phyloP scores from a whole-genome alignment of 352 stramenopile genomes.

The Globisporangium rhizosaccharum region DNA sequence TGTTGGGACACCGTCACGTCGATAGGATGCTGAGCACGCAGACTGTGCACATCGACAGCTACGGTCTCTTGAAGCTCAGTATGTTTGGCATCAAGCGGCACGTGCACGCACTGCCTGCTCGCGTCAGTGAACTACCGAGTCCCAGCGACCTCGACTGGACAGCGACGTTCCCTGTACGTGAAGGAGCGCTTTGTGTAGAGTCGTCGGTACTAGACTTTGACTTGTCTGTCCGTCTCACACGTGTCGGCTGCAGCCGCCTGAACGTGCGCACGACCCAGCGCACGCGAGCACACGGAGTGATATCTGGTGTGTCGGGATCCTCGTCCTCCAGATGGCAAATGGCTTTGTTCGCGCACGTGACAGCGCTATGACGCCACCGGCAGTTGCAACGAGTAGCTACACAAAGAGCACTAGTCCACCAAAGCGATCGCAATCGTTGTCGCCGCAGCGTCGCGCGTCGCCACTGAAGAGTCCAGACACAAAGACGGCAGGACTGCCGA shows the following conservation, averaged over 20 bases:
- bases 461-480: conserved; percentile 2
- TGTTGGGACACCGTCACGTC: not conserved
- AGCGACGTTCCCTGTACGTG: conserved; percentile 14
- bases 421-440: conserved; percentile 4
- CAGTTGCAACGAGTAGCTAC: not conserved
- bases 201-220: no score
- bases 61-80: conserved; percentile 42
- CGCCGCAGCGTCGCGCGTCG: not conserved
- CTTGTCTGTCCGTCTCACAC: not conserved
- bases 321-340: conserved; percentile 49
- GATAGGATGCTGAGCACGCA: conserved; percentile 37
- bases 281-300: conserved; percentile 29
- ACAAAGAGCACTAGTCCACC: conserved; percentile 1
- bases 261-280: no score
- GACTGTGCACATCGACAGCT: conserved; percentile 55
- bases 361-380: conserved; percentile 8
- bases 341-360: not conserved
- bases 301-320: conserved; percentile 48
- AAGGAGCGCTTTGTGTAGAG: not conserved
- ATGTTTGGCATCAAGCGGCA: conserved; percentile 34
- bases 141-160: conserved; percentile 17
- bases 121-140: not conserved
- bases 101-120: not conserved
- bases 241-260: conserved; percentile 1
- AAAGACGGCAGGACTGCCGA: conserved; percentile 11